Evolutionary conservation across 2,329 filamentous ascomycete genomes (phyloP), one percentile per base, ranked within the genome.

Genomic region (Gaeumannomyces sp.): DNA sequence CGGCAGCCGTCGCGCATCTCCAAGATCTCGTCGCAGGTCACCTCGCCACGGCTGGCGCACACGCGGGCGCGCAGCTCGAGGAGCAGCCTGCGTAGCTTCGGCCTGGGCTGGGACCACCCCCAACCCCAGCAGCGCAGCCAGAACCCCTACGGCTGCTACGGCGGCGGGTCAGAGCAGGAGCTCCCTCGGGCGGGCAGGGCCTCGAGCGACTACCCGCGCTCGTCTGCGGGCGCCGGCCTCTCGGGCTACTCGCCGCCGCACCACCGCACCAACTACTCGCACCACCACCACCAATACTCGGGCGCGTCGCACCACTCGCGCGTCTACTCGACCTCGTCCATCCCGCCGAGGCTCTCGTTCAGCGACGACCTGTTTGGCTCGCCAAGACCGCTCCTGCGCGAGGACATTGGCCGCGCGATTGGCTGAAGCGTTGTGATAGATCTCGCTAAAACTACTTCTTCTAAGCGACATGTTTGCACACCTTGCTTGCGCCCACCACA

Each of bases 1-100:
- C 80, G 83, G 14, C 81, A 83, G 19, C 77, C 80, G 3, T 83
- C 83, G 4, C 80, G 84, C 25, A 73, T 87, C 4, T 80, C 81
- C 56, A 88, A 87, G 69, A 68, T 75, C 31, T 78, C 77, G 3
- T 78, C 77, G 1, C 70, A 72, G 56, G 70, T 75, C 2, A 69
- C 69, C 28, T 70, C 72, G 19, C 72, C 72, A 29, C 76, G 74
- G 16, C 75, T 76, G 64, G 68, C 68, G 64, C 79, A 81, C 60
- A 74, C 78, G 25, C 77, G 80, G 60, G 78, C 79, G 29, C 78
- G 79, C 64, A 81, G 77, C 66, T 79, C 78, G 14, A 75, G 82
- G 60, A 83, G 81, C 71, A 80, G 78, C 70, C 70, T 77, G 29
- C 75, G 74, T 64, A 78, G 79, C 66, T 75, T 78, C 45, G 61